Base-by-base conservation (phyloP, 2,329 filamentous ascomycete species). In the Seiridium cupressi region DNA sequence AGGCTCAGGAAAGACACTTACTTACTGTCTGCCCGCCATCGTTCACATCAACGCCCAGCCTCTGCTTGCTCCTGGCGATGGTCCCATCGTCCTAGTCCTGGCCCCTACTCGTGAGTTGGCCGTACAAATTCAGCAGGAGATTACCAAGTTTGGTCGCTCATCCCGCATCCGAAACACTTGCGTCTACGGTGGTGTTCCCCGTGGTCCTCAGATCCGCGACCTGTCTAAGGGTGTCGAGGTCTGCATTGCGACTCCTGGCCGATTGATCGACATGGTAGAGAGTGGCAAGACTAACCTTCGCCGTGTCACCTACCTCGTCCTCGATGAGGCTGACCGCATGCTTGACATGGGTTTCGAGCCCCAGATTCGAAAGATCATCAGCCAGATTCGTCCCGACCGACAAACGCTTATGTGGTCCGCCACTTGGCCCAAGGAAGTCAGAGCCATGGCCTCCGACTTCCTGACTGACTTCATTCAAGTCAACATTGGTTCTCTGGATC, bases 341-440 rank as follows among this genome's bases (percentile, higher is more conserved):
- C 85, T 99, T 76, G 95, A 99, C 81, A 99, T 99, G 95, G 95
- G 95, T 87, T 98, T 99, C 80, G 95, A 99, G 81, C 95, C 95
- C 67, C 95, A 98, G 78, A 98, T 99, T 72, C 92, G 95, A 82
- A 98, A 98, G 84, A 98, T 99, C 67, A 93, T 99, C 69, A 86
- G 90, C 65, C 95, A 99, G 81, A 98, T 98, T 78, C 92, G 95
- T 69, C 95, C 95, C 58, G 95, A 99, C 76, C 90, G 95, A 84
- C 95, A 99, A 79, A 99, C 95, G 64, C 95, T 95, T 83, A 97
- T 99, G 93, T 99, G 94, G 92, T 99, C 95, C 62, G 95, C 95
- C 69, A 99, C 95, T 5, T 99, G 95, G 93, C 95, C 95, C 72
- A 97, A 97, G 85, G 94, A 98, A 77, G 94, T 99, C 69, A 92